A percentile compares a stretch with the other conserved stretches of the same genome.
phyloP scores from a whole-genome alignment of 805 yeast species.

The Cyberlindnera galapagoensis region DNA sequence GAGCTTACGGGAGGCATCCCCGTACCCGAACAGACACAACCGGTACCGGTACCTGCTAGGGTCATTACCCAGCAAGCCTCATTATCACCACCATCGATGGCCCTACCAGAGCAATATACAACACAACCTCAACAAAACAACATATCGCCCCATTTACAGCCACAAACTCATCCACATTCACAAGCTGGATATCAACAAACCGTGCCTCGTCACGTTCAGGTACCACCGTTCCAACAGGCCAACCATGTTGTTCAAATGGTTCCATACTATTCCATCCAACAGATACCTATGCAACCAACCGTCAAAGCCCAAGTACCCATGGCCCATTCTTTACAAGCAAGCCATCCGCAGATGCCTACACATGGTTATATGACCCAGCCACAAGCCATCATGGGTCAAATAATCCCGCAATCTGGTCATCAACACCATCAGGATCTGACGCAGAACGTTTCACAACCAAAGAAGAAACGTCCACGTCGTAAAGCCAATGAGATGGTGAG shows the following conservation, averaged over 20 bases:
- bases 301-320: too few relatives aligned
- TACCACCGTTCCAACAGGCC: neutral
- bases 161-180: constrained; percentile 2
- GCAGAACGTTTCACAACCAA: constrained; percentile 8
- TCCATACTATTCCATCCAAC: too few relatives aligned
- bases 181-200: too few relatives aligned
- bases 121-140: neutral
- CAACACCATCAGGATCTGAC: neutral
- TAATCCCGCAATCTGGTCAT: neutral
- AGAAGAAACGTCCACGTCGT: constrained; percentile 43
- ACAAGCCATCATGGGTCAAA: neutral
- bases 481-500: constrained; percentile 51
- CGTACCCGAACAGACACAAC: neutral
- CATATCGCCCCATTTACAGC: constrained; percentile 1
- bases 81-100: constrained; percentile 1
- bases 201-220: too few relatives aligned
- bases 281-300: too few relatives aligned
- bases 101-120: constrained; percentile 1
- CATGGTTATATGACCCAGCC: too few relatives aligned
- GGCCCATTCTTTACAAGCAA: too few relatives aligned
- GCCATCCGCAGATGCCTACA: neutral
- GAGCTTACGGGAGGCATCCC: constrained; percentile 15
- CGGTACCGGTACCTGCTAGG: neutral
- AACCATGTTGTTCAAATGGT: constrained; percentile 2
- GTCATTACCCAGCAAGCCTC: constrained; percentile 1